Evolutionary conservation across 495 filamentous ascomycete species (phyloP).

Genomic region (Cryomyces minteri): DNA sequence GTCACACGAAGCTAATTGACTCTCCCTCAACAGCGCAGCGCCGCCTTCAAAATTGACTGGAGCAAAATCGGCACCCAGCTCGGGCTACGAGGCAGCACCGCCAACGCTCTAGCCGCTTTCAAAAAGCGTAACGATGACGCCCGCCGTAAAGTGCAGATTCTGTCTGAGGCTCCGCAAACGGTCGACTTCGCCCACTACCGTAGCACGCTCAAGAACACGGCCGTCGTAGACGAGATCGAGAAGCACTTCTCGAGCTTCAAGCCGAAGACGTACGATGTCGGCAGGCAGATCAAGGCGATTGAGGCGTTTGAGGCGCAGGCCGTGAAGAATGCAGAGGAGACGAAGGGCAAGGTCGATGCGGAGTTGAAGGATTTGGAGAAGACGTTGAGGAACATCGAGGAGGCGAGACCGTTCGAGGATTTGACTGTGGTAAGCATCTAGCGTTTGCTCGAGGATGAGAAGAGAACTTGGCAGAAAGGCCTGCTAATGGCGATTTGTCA

Average conservation of each 20-base stretch:
- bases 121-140: constrained; percentile 99
- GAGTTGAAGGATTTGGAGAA: constrained; percentile 83
- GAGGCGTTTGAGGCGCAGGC: constrained; percentile 95
- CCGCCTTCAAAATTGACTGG: constrained; percentile 99
- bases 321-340: constrained; percentile 87
- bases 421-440: constrained; percentile 76
- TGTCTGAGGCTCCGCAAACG: constrained; percentile 58
- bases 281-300: constrained; percentile 87
- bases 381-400: constrained; percentile 94
- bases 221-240: constrained; percentile 91
- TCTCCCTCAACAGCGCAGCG: constrained; percentile 56
- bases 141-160: constrained; percentile 70
- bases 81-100: constrained; percentile 89
- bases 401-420: constrained; percentile 87
- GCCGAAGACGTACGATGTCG: constrained; percentile 77
- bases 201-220: constrained; percentile 76
- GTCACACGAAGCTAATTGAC: constrained; percentile 7
- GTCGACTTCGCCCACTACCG: constrained; percentile 95
- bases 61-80: constrained; percentile 75
- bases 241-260: constrained; percentile 78
- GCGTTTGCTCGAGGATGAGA: background rate
- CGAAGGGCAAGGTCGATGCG: constrained; percentile 81
- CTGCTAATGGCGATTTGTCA: constrained; percentile 5
- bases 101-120: constrained; percentile 75
- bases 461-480: background rate